phyloP scores from a whole-genome alignment of 768 basidiomycete genomes.

The Boletus huronensis region DNA sequence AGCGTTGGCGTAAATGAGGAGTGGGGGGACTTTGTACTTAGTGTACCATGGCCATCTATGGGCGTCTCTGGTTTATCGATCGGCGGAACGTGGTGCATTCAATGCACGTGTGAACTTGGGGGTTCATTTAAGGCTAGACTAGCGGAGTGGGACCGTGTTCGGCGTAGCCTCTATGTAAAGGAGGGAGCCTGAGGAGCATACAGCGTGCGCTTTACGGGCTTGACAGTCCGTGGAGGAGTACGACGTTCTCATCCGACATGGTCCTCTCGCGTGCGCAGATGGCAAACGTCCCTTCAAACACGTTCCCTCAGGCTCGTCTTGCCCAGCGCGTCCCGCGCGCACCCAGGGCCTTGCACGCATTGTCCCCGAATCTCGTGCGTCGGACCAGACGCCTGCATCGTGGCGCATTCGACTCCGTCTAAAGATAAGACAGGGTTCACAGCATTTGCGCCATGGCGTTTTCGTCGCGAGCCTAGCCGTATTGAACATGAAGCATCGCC shows the following conservation, averaged over 20 bases:
- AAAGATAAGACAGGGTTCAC: background rate
- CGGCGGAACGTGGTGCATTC: background rate
- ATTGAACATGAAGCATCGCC: background rate
- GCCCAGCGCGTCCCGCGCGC: background rate
- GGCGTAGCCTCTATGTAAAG: background rate
- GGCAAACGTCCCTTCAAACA: background rate
- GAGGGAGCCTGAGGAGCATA: background rate
- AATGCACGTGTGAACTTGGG: background rate
- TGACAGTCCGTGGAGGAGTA: background rate
- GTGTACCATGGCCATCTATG: background rate
- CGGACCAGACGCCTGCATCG: background rate
- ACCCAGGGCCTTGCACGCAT: too few relatives aligned
- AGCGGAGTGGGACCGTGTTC: background rate
- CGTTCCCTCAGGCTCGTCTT: background rate
- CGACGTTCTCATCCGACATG: background rate
- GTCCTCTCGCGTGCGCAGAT: background rate
- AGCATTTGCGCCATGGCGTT: background rate
- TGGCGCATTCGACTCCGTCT: background rate
- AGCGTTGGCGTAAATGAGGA: background rate
- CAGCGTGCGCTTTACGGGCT: background rate
- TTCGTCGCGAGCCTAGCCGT: background rate
- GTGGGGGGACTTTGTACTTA: background rate
- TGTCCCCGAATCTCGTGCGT: too few relatives aligned
- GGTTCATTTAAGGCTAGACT: background rate
- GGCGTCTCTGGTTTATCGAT: background rate